Conservation (phyloP, 208 protist genomes). For the Willaertia magna region DNA sequence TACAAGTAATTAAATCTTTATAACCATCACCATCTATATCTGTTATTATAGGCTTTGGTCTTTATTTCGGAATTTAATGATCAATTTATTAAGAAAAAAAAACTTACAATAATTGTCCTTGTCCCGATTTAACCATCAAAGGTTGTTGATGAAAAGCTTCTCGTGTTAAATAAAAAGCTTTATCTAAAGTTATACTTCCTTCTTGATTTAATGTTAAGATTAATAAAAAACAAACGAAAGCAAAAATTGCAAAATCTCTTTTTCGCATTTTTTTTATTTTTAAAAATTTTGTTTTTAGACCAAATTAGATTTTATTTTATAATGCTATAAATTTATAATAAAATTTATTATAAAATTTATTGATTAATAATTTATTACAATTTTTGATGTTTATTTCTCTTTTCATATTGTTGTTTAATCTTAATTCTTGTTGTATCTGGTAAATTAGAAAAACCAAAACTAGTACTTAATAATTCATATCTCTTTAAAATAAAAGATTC, state of each 20-base stretch:
- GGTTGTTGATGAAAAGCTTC: background rate
- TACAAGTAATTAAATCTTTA: constrained; percentile 10
- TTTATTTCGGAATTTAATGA: background rate
- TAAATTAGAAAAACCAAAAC: background rate
- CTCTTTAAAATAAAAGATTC: background rate
- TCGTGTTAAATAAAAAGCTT: background rate
- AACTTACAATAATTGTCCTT: background rate
- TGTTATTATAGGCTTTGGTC: constrained; percentile 21
- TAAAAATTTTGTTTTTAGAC: no score
- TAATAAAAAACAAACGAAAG: background rate
- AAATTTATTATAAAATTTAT: no score
- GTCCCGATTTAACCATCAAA: background rate
- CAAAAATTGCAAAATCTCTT: background rate
- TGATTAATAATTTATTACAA: no score
- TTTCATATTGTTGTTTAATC: background rate
- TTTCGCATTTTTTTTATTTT: background rate
- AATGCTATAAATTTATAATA: no score
- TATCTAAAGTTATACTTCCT: background rate
- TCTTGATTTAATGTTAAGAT: background rate
- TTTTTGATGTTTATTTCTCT: background rate
- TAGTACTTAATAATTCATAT: background rate
- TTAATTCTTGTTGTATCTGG: background rate
- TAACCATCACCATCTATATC: constrained; percentile 22
- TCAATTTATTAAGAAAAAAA: background rate
- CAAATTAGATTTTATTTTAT: no score